These are phyloP conservation scores for Solanum medicagineum DNA, from an alignment of 257 asterid species.

Conservation along the genomic window DNA sequence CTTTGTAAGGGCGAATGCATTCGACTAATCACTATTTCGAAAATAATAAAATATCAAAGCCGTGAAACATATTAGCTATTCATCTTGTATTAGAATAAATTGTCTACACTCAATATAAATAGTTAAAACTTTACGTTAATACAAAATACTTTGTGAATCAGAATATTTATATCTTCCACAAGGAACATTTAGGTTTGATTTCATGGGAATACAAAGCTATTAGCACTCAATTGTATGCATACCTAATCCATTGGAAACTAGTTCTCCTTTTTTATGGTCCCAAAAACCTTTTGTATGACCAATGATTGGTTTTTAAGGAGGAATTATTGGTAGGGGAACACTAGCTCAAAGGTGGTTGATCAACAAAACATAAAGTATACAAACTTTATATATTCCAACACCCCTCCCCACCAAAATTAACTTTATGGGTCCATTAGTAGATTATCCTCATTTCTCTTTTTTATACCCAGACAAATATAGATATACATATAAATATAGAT, in stretches of 20 bases:
- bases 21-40: too few relatives aligned
- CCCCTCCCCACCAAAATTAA: too few relatives aligned
- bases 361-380: too few relatives aligned
- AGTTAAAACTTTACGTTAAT: accelerated
- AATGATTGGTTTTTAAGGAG: constrained; percentile 17
- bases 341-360: neutral
- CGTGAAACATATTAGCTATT: too few relatives aligned
- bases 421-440: too few relatives aligned
- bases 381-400: too few relatives aligned
- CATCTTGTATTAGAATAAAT: neutral
- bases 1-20: too few relatives aligned
- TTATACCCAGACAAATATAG: too few relatives aligned
- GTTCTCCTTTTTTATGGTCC: neutral
- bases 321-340: constrained; percentile 32
- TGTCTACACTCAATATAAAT: neutral
- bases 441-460: too few relatives aligned
- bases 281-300: neutral
- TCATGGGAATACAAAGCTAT: neutral
- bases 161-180: neutral
- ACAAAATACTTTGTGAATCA: neutral
- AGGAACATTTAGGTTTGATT: neutral
- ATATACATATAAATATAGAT: too few relatives aligned
- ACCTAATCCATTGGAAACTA: neutral
- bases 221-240: neutral
- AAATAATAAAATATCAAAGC: too few relatives aligned